phyloP scores from a whole-genome alignment of 345 rosid genomes.

The Rhizophora apiculata region DNA sequence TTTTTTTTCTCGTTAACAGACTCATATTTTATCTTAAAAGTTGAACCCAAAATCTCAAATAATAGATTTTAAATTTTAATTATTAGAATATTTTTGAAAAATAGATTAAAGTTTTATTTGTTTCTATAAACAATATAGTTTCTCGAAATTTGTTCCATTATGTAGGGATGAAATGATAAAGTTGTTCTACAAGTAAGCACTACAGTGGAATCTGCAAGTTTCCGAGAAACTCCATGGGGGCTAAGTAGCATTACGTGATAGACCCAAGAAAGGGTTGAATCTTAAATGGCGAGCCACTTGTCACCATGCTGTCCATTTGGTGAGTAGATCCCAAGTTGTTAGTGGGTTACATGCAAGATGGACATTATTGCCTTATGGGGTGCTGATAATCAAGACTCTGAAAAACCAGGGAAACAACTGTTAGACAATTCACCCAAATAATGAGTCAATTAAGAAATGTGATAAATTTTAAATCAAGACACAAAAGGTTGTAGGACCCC shows the following conservation, averaged over 20 bases:
- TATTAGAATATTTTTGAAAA: no score
- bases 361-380: background rate
- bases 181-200: no score
- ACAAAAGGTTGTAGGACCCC: slow-evolving; percentile 11
- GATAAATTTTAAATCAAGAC: background rate
- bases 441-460: background rate
- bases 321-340: background rate
- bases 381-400: background rate
- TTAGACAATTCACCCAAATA: background rate
- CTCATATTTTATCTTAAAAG: no score
- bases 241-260: no score
- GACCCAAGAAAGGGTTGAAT: background rate
- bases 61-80: no score
- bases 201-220: no score
- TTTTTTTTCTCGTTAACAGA: no score
- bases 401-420: background rate
- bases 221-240: no score
- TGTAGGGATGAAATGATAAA: no score
- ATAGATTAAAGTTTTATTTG: no score
- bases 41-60: no score
- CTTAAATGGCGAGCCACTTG: background rate
- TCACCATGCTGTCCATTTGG: background rate
- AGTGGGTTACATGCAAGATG: background rate
- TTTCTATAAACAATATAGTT: no score
- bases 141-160: background rate